Conservation (phyloP, 1,139 yeast genomes). For the Saccharomyces hybrid region DNA sequence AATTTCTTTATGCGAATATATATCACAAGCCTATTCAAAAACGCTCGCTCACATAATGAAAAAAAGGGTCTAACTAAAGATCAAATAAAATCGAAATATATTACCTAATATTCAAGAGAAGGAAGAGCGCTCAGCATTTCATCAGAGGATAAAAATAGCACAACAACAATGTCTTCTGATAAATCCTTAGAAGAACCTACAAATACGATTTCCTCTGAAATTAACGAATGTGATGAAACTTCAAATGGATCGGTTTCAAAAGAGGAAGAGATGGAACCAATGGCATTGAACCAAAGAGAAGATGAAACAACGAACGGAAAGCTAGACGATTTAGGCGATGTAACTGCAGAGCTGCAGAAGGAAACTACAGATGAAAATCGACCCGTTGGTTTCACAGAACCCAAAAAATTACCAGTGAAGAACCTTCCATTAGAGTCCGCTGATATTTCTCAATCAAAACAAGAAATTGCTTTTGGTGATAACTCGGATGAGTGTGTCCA, state of each 20-base stretch:
- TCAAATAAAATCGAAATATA: background rate
- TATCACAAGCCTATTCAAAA: background rate
- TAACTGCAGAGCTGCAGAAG: background rate
- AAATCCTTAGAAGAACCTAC: background rate
- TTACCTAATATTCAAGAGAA: background rate
- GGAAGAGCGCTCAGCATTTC: background rate
- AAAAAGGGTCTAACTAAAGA: background rate
- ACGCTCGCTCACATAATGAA: background rate
- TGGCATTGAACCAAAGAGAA: background rate
- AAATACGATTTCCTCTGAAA: background rate
- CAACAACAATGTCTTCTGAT: background rate
- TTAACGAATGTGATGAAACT: background rate
- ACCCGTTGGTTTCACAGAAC: background rate
- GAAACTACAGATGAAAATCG: background rate
- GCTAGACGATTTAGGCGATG: background rate
- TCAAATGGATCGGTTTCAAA: background rate
- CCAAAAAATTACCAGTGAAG: background rate
- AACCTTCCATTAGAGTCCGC: background rate
- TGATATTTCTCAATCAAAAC: background rate
- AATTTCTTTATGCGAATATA: background rate
- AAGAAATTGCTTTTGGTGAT: background rate
- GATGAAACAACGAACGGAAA: background rate
- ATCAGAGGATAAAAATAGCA: background rate
- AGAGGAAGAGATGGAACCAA: background rate
- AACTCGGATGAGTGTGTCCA: no score